These are phyloP conservation scores for Trichosanthes cucumerina DNA, from an alignment of 306 rosid genomes.

Conservation along the genomic window DNA sequence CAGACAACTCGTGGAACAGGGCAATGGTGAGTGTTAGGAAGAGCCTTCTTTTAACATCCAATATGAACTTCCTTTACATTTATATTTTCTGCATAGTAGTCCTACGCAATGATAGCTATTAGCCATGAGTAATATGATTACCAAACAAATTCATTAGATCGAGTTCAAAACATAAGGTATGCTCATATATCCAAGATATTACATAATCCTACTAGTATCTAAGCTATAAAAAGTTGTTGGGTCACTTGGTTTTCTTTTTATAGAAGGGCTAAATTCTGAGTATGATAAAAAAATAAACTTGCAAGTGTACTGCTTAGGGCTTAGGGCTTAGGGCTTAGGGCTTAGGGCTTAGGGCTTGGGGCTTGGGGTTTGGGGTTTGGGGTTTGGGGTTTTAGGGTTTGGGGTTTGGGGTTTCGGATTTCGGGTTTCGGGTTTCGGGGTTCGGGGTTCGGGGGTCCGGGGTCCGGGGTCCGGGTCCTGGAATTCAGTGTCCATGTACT, in stretches of 20 bases:
- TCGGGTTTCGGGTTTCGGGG: no score
- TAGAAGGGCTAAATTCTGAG: neutral
- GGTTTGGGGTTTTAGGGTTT: no score
- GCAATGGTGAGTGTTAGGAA: conserved; percentile 64
- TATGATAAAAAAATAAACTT: neutral
- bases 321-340: no score
- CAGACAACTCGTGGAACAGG: conserved; percentile 83
- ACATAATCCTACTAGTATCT: neutral
- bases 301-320: neutral
- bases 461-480: no score
- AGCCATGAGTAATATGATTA: neutral
- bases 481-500: no score
- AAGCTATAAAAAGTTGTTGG: neutral
- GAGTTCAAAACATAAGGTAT: neutral
- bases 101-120: neutral
- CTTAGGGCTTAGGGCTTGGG: no score
- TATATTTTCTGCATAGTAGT: neutral
- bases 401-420: no score
- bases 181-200: neutral
- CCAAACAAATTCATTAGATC: neutral
- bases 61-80: neutral
- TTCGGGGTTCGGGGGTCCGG: no score
- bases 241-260: neutral
- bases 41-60: neutral
- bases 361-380: no score